Evolutionary conservation across 2,329 filamentous ascomycete genomes (phyloP).

Genomic region (Hirsutella rhossiliensis): DNA sequence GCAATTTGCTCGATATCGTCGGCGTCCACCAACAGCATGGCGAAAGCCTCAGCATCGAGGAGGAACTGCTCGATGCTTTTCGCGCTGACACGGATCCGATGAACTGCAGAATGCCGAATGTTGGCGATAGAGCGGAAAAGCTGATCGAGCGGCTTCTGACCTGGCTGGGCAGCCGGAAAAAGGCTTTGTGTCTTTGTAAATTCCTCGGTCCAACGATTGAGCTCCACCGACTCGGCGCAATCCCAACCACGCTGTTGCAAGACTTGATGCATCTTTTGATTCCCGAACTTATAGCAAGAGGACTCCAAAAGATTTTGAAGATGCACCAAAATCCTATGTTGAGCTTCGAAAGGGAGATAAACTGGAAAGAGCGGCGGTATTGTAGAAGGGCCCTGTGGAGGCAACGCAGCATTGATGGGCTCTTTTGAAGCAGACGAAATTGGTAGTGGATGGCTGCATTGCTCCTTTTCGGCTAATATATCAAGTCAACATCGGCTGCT

Average conservation of each 20-base stretch:
- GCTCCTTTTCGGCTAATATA: too few relatives aligned
- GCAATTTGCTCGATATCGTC: background rate
- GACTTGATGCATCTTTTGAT: background rate
- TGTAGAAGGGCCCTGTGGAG: too few relatives aligned
- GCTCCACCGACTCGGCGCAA: conserved; percentile 4
- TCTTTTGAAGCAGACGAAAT: too few relatives aligned
- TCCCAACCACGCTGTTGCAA: conserved; percentile 1
- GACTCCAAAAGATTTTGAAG: conserved; percentile 2
- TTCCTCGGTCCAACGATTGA: conserved; percentile 2
- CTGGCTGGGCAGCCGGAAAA: background rate
- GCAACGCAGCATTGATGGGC: too few relatives aligned
- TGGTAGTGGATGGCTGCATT: too few relatives aligned
- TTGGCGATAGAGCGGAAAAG: conserved; percentile 2
- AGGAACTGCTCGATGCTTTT: conserved; percentile 1
- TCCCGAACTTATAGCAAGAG: conserved; percentile 2
- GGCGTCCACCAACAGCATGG: background rate
- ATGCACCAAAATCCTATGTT: conserved; percentile 1
- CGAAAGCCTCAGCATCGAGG: conserved; percentile 1
- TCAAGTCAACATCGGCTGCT: too few relatives aligned
- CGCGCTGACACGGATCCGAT: conserved; percentile 2
- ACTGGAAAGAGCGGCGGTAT: too few relatives aligned
- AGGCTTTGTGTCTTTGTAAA: background rate
- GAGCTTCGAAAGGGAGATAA: conserved; percentile 1
- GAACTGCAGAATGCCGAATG: conserved; percentile 4
- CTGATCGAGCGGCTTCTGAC: background rate